phyloP scores from a whole-genome alignment of 768 basidiomycete species.

The Rubroboletus satanas region DNA sequence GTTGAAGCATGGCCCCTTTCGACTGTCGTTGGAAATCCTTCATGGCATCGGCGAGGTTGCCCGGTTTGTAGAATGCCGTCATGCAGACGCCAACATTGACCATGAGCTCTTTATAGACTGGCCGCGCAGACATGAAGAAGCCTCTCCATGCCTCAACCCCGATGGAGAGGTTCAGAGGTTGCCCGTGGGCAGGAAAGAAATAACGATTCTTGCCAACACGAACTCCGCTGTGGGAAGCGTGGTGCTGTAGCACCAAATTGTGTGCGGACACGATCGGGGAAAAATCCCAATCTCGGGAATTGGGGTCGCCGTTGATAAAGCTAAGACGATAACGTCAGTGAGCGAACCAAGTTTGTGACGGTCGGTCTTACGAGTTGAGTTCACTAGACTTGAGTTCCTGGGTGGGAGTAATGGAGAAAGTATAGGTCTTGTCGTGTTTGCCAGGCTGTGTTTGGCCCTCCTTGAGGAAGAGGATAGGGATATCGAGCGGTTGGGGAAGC shows the following conservation, averaged over 20 bases:
- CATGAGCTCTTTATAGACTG: constrained; percentile 45
- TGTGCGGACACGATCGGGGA: constrained; percentile 42
- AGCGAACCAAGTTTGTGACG: background rate
- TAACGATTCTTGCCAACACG: constrained; percentile 49
- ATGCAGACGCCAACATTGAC: constrained; percentile 54
- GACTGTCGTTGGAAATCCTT: constrained; percentile 43
- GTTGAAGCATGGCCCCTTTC: constrained; percentile 41
- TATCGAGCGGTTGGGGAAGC: constrained; percentile 36
- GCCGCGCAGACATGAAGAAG: constrained; percentile 50
- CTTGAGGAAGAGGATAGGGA: constrained; percentile 28
- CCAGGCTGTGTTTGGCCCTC: constrained; percentile 13
- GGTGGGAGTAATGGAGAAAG: constrained; percentile 33
- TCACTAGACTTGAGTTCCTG: constrained; percentile 29
- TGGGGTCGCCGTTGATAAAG: constrained; percentile 36
- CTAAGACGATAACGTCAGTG: constrained; percentile 23
- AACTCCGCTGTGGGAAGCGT: constrained; percentile 42
- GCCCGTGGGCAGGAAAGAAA: constrained; percentile 41
- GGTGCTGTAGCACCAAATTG: constrained; percentile 44
- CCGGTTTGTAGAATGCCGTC: constrained; percentile 53
- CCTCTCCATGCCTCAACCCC: constrained; percentile 46
- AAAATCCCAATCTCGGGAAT: constrained; percentile 38
- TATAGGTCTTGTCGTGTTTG: constrained; percentile 34
- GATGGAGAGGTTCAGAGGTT: constrained; percentile 27
- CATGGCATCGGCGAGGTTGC: constrained; percentile 61
- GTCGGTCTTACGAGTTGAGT: constrained; percentile 32